These are phyloP conservation scores for Lophium mytilinum DNA, from an alignment of 495 filamentous ascomycete species.

Conservation along the genomic window DNA sequence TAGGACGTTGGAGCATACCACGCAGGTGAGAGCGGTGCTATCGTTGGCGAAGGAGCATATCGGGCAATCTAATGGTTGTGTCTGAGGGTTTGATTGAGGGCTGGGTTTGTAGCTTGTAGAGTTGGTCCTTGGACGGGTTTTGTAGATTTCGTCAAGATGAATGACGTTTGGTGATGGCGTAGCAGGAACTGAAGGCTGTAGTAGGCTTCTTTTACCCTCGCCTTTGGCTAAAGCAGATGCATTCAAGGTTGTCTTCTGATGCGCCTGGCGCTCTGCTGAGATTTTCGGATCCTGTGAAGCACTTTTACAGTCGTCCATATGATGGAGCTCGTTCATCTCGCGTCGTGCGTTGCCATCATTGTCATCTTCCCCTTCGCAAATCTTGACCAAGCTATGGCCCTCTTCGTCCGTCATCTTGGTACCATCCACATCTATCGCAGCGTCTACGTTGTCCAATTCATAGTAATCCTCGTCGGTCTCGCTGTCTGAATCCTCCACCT, in stretches of 20 bases:
- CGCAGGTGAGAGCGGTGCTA: conserved; percentile 44
- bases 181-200: neutral
- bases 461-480: conserved; percentile 30
- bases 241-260: neutral
- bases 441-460: conserved; percentile 28
- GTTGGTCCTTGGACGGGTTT: conserved; percentile 3
- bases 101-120: neutral
- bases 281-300: conserved; percentile 1
- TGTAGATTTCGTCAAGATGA: conserved; percentile 14
- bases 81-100: too few species aligned
- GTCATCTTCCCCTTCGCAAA: conserved; percentile 63
- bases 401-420: conserved; percentile 50
- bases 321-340: conserved; percentile 53
- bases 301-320: conserved; percentile 17
- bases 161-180: conserved; percentile 1
- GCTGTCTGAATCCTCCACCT: conserved; percentile 31
- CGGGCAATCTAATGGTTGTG: conserved; percentile 37
- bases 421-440: conserved; percentile 50
- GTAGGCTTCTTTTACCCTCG: neutral
- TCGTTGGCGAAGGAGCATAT: conserved; percentile 58
- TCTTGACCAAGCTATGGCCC: conserved; percentile 55
- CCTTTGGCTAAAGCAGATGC: neutral
- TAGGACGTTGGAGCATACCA: conserved; percentile 59
- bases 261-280: neutral
- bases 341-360: conserved; percentile 50